Evolutionary conservation across 768 basidiomycete species (phyloP).

Genomic region (Sutorius australiensis): DNA sequence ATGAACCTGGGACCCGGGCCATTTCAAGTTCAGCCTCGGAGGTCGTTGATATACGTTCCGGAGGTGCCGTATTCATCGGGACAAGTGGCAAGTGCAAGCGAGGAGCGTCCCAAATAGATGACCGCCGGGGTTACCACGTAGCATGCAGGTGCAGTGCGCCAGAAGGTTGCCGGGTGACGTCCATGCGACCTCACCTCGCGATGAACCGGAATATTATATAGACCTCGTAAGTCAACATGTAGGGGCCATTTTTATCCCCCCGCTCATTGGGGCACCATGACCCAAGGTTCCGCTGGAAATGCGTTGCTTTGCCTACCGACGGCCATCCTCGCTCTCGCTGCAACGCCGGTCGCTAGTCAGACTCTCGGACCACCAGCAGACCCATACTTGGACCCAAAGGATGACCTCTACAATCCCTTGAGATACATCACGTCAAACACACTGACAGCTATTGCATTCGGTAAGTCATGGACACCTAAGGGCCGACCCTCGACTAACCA

Average conservation of each 20-base stretch:
- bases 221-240: background rate
- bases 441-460: slow-evolving; percentile 47
- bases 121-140: background rate
- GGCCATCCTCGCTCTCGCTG: background rate
- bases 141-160: background rate
- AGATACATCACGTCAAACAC: slow-evolving; percentile 54
- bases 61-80: background rate
- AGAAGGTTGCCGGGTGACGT: too few species aligned
- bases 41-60: background rate
- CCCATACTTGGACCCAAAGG: slow-evolving; percentile 38
- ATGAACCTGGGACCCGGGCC: background rate
- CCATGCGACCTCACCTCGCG: background rate
- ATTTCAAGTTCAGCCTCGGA: background rate
- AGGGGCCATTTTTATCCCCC: background rate
- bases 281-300: background rate
- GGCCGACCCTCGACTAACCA: background rate
- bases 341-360: slow-evolving; percentile 1
- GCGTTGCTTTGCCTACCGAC: background rate
- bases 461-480: slow-evolving; percentile 27
- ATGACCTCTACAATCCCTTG: slow-evolving; percentile 52
- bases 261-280: slow-evolving; percentile 2
- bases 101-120: background rate
- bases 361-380: slow-evolving; percentile 2
- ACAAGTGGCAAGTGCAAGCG: background rate
- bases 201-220: background rate